Conservation (phyloP, 495 filamentous ascomycete genomes). For the Podospora anserina region DNA sequence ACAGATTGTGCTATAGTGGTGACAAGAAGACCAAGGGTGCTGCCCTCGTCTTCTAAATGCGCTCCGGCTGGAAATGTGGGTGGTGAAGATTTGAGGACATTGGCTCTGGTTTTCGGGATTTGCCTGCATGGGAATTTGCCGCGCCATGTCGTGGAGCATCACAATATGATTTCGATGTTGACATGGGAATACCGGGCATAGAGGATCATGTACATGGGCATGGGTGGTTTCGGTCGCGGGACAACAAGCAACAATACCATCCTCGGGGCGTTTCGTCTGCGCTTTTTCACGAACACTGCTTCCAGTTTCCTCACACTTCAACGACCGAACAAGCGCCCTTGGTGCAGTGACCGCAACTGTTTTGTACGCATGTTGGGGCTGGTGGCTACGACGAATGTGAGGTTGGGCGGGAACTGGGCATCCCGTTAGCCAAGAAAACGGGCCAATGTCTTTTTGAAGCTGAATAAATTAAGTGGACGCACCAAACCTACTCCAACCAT, state of each 20-base stretch:
- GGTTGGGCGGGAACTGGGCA: background rate
- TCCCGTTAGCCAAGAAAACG: background rate
- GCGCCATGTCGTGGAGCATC: constrained; percentile 28
- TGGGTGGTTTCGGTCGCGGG: constrained; percentile 35
- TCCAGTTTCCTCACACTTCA: constrained; percentile 19
- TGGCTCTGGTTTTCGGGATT: constrained; percentile 32
- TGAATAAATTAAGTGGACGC: background rate
- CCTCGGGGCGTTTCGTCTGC: constrained; percentile 39
- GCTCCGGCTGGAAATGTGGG: constrained; percentile 22
- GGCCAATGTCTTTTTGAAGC: background rate
- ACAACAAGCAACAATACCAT: constrained; percentile 38
- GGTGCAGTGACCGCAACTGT: constrained; percentile 4
- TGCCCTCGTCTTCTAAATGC: constrained; percentile 90
- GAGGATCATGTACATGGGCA: constrained; percentile 39
- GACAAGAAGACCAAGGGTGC: constrained; percentile 99
- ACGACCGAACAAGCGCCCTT: background rate
- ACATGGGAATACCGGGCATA: constrained; percentile 33
- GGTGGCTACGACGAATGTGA: background rate
- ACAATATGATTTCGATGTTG: constrained; percentile 30
- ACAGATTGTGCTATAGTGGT: constrained; percentile 61
- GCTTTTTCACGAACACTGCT: constrained; percentile 35
- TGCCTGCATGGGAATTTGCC: constrained; percentile 30
- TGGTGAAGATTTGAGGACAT: constrained; percentile 26
- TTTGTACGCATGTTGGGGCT: background rate
- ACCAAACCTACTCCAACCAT: background rate